Conservation (phyloP, 805 yeast genomes). For the Candida palmyrensis region DNA sequence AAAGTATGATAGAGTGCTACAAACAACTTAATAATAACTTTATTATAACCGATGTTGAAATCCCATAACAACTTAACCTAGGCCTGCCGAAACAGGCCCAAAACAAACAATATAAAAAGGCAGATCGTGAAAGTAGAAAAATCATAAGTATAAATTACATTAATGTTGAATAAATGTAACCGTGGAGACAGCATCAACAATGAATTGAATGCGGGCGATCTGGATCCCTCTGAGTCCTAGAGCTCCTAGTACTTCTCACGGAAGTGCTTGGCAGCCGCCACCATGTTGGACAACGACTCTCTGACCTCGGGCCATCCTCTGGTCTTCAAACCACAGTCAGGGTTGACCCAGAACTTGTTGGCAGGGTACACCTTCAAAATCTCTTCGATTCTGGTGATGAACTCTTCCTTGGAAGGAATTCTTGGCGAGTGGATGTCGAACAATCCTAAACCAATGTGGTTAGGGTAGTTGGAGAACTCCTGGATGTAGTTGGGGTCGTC, state of each 20-base stretch:
- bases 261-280: constrained; percentile 96
- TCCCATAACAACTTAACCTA: constrained; percentile 29
- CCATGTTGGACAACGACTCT: constrained; percentile 96
- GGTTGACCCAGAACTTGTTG: constrained; percentile 99
- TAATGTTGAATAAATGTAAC: constrained; percentile 48
- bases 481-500: constrained; percentile 97
- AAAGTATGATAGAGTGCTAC: constrained; percentile 3
- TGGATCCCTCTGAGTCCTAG: too few species aligned
- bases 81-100: constrained; percentile 23
- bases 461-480: constrained; percentile 97
- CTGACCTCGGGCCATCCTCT: constrained; percentile 99
- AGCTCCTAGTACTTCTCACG: constrained; percentile 34
- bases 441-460: constrained; percentile 99
- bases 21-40: constrained; percentile 4
- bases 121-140: constrained; percentile 13
- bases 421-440: constrained; percentile 99
- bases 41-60: constrained; percentile 44
- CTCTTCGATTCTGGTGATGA: constrained; percentile 87
- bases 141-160: constrained; percentile 29
- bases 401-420: constrained; percentile 97
- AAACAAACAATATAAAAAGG: constrained; percentile 10
- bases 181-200: constrained; percentile 31
- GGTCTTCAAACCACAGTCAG: constrained; percentile 99
- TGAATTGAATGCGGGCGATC: constrained; percentile 41
- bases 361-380: constrained; percentile 97